Evolutionary conservation across 495 filamentous ascomycete genomes (phyloP).

Genomic region (Ascodesmis nigricans): DNA sequence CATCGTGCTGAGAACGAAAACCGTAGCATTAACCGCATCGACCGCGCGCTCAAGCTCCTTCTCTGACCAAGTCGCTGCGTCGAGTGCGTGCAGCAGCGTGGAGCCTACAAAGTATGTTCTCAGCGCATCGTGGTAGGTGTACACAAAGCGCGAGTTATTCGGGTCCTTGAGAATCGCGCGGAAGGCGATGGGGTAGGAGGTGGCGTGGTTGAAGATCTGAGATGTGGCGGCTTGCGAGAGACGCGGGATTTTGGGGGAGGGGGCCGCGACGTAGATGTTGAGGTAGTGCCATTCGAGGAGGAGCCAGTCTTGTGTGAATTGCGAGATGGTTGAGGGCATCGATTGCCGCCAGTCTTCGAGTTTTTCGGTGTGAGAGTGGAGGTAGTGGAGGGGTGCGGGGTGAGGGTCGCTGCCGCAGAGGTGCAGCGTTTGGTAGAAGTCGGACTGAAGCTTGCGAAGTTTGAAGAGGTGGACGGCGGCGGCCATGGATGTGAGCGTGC

Average conservation of each 20-base stretch:
- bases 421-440: slow-evolving; percentile 63
- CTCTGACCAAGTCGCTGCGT: slow-evolving; percentile 23
- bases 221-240: slow-evolving; percentile 44
- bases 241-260: slow-evolving; percentile 40
- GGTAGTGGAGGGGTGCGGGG: slow-evolving; percentile 35
- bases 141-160: slow-evolving; percentile 28
- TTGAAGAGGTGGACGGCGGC: slow-evolving; percentile 40
- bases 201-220: slow-evolving; percentile 61
- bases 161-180: slow-evolving; percentile 30
- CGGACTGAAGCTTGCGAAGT: slow-evolving; percentile 55
- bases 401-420: slow-evolving; percentile 42
- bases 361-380: slow-evolving; percentile 39
- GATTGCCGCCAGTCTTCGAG: slow-evolving; percentile 44
- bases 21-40: slow-evolving; percentile 17
- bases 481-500: slow-evolving; percentile 18
- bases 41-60: slow-evolving; percentile 12
- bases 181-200: slow-evolving; percentile 45
- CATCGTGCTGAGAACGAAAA: slow-evolving; percentile 18
- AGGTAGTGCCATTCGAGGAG: slow-evolving; percentile 67
- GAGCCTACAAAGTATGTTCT: slow-evolving; percentile 49
- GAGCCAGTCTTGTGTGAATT: slow-evolving; percentile 43
- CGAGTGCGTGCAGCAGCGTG: slow-evolving; percentile 44
- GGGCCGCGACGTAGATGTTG: slow-evolving; percentile 61
- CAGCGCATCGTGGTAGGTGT: slow-evolving; percentile 52
- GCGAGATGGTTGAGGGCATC: slow-evolving; percentile 35